Evolutionary conservation across 2,329 filamentous ascomycete genomes (phyloP).

Genomic region (Penicillium italicum): DNA sequence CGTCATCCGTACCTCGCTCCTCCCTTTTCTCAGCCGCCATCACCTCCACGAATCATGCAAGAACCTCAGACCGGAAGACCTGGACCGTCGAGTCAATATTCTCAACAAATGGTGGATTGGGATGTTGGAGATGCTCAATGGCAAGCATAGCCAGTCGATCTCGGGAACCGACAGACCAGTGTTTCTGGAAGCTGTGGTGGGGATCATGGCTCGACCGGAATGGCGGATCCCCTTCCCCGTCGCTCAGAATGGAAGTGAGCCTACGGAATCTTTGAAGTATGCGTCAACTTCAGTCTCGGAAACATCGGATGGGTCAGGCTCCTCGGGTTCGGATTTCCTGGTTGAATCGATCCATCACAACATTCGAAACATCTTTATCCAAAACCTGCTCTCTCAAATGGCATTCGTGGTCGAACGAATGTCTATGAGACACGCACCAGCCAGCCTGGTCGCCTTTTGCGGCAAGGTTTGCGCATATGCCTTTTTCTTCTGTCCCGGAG

Average conservation of each 20-base stretch:
- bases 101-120: conserved; percentile 89
- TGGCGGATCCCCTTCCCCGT: conserved; percentile 73
- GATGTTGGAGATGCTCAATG: conserved; percentile 76
- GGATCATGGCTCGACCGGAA: conserved; percentile 83
- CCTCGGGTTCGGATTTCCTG: conserved; percentile 61
- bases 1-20: conserved; percentile 65
- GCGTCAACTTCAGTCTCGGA: conserved; percentile 48
- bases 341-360: conserved; percentile 80
- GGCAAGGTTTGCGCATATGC: conserved; percentile 89
- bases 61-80: conserved; percentile 68
- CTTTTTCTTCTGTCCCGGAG: conserved; percentile 85
- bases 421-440: conserved; percentile 69
- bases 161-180: conserved; percentile 78
- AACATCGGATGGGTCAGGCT: conserved; percentile 56
- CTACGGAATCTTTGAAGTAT: conserved; percentile 33
- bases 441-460: conserved; percentile 75
- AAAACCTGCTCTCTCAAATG: conserved; percentile 80
- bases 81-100: conserved; percentile 74
- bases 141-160: conserved; percentile 69
- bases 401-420: conserved; percentile 83
- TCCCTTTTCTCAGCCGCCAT: conserved; percentile 74
- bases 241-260: conserved; percentile 46
- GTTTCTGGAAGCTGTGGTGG: conserved; percentile 72
- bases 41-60: conserved; percentile 64
- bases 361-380: conserved; percentile 78